These are phyloP conservation scores for Aphanomyces stellatus DNA, from an alignment of 352 stramenopile genomes.

Conservation along the genomic window DNA sequence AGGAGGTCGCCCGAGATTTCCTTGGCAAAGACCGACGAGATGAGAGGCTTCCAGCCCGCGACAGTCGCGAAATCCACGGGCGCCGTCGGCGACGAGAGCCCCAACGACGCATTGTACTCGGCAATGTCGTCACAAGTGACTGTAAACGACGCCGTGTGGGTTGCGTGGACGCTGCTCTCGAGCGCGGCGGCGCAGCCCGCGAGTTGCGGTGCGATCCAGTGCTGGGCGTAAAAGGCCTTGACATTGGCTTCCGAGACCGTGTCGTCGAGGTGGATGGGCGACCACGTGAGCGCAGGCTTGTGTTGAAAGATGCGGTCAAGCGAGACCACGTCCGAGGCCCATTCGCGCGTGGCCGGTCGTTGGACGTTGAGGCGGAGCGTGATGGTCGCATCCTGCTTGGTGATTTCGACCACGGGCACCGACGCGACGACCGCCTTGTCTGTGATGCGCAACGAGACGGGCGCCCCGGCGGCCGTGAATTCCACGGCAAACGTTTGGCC, in stretches of 20 bases:
- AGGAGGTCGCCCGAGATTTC: conserved; percentile 77
- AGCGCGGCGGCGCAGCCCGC: conserved; percentile 54
- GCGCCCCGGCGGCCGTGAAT: background rate
- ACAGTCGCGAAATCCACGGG: conserved; percentile 74
- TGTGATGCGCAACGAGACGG: background rate
- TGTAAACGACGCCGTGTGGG: conserved; percentile 53
- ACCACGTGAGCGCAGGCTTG: conserved; percentile 33
- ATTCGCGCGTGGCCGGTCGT: conserved; percentile 41
- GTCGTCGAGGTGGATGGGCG: conserved; percentile 38
- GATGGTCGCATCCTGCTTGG: conserved; percentile 30
- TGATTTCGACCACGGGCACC: conserved; percentile 43
- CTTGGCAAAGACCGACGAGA: conserved; percentile 75
- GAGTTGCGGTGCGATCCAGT: conserved; percentile 56
- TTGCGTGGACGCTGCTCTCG: conserved; percentile 43
- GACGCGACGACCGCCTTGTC: background rate
- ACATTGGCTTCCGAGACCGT: conserved; percentile 42
- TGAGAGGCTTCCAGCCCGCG: conserved; percentile 69
- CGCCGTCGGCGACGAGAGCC: conserved; percentile 31
- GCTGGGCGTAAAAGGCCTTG: conserved; percentile 68
- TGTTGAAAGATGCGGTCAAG: conserved; percentile 53
- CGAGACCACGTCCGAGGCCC: conserved; percentile 34
- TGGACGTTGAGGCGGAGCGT: conserved; percentile 44
- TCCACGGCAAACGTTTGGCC: conserved; percentile 36
- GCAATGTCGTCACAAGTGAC: conserved; percentile 46
- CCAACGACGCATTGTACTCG: conserved; percentile 50